Conservation (phyloP, 169 alveolate genomes). For the Cryptosporidium canis region DNA sequence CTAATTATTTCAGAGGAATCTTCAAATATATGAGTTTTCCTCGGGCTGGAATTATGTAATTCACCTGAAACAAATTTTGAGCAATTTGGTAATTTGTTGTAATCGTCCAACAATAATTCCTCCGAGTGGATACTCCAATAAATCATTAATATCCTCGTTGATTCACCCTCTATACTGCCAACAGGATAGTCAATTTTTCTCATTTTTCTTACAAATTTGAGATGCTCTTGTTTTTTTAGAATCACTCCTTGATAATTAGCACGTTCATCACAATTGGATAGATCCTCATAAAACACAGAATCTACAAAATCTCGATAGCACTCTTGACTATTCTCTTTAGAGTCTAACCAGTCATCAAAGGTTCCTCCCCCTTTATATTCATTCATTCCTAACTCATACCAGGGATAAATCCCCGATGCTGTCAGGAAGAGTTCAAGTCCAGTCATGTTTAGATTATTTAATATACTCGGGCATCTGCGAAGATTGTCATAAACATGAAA, state of each 20-base stretch:
- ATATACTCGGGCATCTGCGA: too few relatives aligned
- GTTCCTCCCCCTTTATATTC: constrained; percentile 23
- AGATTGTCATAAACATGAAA: too few relatives aligned
- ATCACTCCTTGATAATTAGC: not conserved
- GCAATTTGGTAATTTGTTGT: not conserved
- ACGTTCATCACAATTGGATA: not conserved
- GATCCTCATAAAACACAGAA: not conserved
- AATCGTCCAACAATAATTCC: constrained; percentile 4
- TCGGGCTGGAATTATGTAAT: too few relatives aligned
- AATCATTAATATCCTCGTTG: constrained; percentile 56
- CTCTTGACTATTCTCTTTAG: constrained; percentile 1
- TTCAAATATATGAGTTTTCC: not conserved
- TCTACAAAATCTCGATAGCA: constrained; percentile 14
- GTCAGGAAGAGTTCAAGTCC: constrained; percentile 15
- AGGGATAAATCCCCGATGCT: constrained; percentile 23
- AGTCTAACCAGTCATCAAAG: constrained; percentile 10
- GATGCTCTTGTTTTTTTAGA: constrained; percentile 1
- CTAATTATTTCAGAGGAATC: constrained; percentile 70
- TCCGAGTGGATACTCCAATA: constrained; percentile 72
- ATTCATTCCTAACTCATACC: constrained; percentile 44
- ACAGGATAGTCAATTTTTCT: constrained; percentile 1
- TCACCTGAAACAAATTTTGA: not conserved
- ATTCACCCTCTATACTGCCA: constrained; percentile 27
- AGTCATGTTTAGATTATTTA: too few relatives aligned
- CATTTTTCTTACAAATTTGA: constrained; percentile 51